Base-by-base conservation (phyloP, 306 rosid species). In the Quercus glauca region DNA sequence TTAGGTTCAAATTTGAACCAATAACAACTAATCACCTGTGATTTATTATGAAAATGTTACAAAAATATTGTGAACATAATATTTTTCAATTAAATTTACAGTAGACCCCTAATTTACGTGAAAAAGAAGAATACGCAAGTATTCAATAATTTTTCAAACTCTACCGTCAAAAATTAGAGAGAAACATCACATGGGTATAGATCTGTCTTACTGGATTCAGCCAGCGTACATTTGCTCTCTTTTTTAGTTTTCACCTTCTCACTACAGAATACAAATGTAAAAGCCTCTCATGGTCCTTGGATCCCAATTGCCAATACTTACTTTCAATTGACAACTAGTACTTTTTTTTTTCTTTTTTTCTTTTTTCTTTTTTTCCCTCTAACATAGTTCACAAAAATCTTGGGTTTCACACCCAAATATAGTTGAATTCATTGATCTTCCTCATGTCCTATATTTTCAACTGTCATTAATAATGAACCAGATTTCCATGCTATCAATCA, bases 111-210 rank as follows among this genome's bases (percentile, higher is more conserved):
- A 6, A 6, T 35, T 35, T 2, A 35, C 6, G 9, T 31, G 1
- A 6, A 6, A 35, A 5, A 5, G 2, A 35, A 1, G 2, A 1
- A 1, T 35, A 35, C 41, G 1, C 2, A 35, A 35, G 7, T 5
- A 35, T 35, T 35, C 0, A 6, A 35, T 35, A 35, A 6, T 6
- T 35, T 35, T 35, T 57, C 23, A 78, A 64, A 79, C 81, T 76
- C 0, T 9, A 75, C n/a, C 73, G 84, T 89, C 74, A 80, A 91
- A 78, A 91, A 78, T 72, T 65, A 51, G 77, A 85, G 77, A 81
- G 74, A 76, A 79, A 72, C 86, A 71, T 72, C 97, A 90, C 95
- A 91, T 92, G 97, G 81, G 80, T 57, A 2, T 6, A 71, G 90
- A 87, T 89, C 95, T 86, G 92, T 84, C 90, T 89, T 83, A 68